phyloP scores from a whole-genome alignment of 495 filamentous ascomycete genomes.

The Xylaria castorea region DNA sequence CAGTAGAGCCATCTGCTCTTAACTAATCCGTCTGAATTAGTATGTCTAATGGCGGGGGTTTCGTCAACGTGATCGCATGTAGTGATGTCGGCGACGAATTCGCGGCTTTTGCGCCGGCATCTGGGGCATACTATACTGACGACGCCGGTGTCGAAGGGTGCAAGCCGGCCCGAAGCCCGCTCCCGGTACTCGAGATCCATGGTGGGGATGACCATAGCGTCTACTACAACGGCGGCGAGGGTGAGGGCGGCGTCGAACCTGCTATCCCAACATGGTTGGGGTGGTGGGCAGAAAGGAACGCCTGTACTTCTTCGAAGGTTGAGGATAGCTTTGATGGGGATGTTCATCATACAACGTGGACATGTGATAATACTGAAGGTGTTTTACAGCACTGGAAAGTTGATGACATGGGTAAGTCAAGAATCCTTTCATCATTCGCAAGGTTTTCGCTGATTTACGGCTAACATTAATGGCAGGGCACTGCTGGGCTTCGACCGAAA shows the following conservation, averaged over 20 bases:
- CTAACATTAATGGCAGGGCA: conserved; percentile 36
- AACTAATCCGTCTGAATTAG: conserved; percentile 28
- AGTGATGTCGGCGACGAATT: conserved; percentile 48
- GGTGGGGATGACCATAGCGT: conserved; percentile 50
- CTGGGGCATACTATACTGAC: conserved; percentile 42
- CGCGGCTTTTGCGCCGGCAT: conserved; percentile 55
- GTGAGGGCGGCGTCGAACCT: conserved; percentile 45
- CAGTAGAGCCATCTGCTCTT: not conserved
- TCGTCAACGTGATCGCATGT: conserved; percentile 60
- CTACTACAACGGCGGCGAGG: conserved; percentile 44
- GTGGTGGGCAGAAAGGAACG: conserved; percentile 48
- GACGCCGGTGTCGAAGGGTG: conserved; percentile 39
- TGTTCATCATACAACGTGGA: conserved; percentile 45
- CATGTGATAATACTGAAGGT: conserved; percentile 43
- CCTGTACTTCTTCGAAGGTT: conserved; percentile 33
- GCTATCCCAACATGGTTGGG: conserved; percentile 45
- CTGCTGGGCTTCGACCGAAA: conserved; percentile 45
- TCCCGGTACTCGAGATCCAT: conserved; percentile 56
- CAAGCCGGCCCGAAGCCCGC: conserved; percentile 44
- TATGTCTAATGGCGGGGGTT: conserved; percentile 64
- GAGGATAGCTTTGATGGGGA: conserved; percentile 43
- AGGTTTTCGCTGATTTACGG: not conserved
- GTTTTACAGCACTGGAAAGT: conserved; percentile 57
- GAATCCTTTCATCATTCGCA: not conserved
- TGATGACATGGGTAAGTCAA: conserved; percentile 45